Percentiles rank a stretch among this genome's conserved stretches.
Evolutionary conservation across 352 stramenopile genomes (phyloP).

Genomic region (Phytopythium delawarense): DNA sequence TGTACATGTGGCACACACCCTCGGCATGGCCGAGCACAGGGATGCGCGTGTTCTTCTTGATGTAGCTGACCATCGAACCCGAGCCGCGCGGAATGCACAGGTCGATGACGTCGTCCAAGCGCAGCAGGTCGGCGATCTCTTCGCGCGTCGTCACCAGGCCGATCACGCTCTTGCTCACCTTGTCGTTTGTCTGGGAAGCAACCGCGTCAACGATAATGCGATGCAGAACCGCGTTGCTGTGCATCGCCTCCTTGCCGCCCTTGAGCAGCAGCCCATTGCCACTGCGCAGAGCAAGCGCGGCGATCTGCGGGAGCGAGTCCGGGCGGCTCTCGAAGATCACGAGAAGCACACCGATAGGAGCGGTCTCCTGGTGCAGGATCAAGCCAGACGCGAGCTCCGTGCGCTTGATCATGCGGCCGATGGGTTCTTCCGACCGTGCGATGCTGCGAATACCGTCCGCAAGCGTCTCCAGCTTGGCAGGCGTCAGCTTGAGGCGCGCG

Average conservation of each 20-base stretch:
- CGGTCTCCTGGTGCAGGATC: slow-evolving; percentile 92
- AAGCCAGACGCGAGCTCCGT: slow-evolving; percentile 91
- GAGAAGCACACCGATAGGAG: slow-evolving; percentile 96
- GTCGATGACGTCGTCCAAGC: slow-evolving; percentile 96
- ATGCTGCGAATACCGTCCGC: slow-evolving; percentile 94
- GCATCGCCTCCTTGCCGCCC: slow-evolving; percentile 93
- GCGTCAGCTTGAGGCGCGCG: slow-evolving; percentile 83
- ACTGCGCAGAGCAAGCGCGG: slow-evolving; percentile 92
- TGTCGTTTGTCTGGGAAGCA: slow-evolving; percentile 78
- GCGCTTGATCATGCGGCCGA: slow-evolving; percentile 67
- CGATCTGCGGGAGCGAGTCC: slow-evolving; percentile 96
- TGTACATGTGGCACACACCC: slow-evolving; percentile 98
- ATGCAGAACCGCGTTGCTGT: slow-evolving; percentile 91
- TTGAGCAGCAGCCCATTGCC: slow-evolving; percentile 97
- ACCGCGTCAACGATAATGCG: slow-evolving; percentile 93
- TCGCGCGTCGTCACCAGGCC: slow-evolving; percentile 93
- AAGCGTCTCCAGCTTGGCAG: slow-evolving; percentile 94
- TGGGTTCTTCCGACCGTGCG: slow-evolving; percentile 71
- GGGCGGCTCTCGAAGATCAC: slow-evolving; percentile 98
- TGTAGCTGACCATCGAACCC: slow-evolving; percentile 94
- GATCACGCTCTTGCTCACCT: slow-evolving; percentile 92
- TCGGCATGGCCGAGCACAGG: slow-evolving; percentile 98
- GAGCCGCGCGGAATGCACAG: slow-evolving; percentile 97
- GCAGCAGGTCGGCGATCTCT: slow-evolving; percentile 92
- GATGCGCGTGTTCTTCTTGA: slow-evolving; percentile 97